Evolutionary conservation across 2,329 filamentous ascomycete genomes (phyloP).

Genomic region (Sporothrix pallida): DNA sequence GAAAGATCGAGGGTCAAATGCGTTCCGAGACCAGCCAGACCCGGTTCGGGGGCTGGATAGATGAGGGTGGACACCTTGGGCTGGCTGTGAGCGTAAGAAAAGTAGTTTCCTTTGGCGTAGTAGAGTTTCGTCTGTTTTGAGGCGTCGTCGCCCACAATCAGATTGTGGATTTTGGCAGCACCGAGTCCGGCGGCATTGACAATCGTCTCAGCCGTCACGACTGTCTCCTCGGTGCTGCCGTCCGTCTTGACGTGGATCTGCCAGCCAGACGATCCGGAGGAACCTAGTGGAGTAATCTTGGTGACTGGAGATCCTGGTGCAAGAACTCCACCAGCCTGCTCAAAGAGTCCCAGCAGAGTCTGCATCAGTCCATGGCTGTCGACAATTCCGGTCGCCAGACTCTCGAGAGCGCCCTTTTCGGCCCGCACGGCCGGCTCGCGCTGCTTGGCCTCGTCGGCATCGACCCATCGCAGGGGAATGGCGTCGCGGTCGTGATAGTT

Average conservation of each 20-base stretch:
- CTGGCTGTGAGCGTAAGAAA: constrained; percentile 72
- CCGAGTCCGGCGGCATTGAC: constrained; percentile 86
- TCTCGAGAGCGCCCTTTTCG: constrained; percentile 76
- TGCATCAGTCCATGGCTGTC: constrained; percentile 88
- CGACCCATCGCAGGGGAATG: constrained; percentile 71
- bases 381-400: constrained; percentile 84
- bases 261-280: constrained; percentile 64
- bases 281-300: constrained; percentile 57
- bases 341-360: constrained; percentile 75
- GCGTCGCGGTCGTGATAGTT: constrained; percentile 47
- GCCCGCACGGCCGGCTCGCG: constrained; percentile 80
- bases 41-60: constrained; percentile 85
- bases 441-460: constrained; percentile 62
- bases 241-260: constrained; percentile 58
- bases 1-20: constrained; percentile 90
- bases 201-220: constrained; percentile 75
- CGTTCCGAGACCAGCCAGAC: constrained; percentile 84
- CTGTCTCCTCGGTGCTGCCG: constrained; percentile 42
- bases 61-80: constrained; percentile 75
- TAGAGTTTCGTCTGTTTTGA: constrained; percentile 61
- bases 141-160: constrained; percentile 61
- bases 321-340: constrained; percentile 75
- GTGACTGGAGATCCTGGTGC: constrained; percentile 73
- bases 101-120: constrained; percentile 96
- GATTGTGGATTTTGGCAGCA: constrained; percentile 78